phyloP scores from a whole-genome alignment of 768 basidiomycete species.

The Phanerochaete carnosa region DNA sequence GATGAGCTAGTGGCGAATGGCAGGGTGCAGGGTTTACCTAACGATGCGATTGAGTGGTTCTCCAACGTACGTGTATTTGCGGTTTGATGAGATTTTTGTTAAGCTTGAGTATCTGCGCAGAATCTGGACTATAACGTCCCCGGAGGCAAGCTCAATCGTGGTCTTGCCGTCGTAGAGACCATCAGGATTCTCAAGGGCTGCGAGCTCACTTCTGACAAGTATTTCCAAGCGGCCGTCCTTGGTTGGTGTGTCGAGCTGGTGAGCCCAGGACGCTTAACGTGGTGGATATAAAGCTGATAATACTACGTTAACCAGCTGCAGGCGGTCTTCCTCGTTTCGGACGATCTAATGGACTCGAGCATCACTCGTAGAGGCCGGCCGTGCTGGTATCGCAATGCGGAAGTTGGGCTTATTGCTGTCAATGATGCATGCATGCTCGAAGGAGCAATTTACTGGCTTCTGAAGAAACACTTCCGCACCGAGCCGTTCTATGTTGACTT shows the following conservation, averaged over 20 bases:
- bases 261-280: conserved; percentile 28
- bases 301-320: conserved; percentile 59
- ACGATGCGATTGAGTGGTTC: conserved; percentile 85
- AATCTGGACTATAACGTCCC: conserved; percentile 92
- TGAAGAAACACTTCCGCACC: conserved; percentile 81
- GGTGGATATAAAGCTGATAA: background rate
- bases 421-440: conserved; percentile 98
- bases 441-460: conserved; percentile 84
- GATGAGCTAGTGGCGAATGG: conserved; percentile 75
- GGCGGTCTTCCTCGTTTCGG: conserved; percentile 94
- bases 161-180: conserved; percentile 91
- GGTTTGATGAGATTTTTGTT: background rate
- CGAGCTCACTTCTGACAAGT: conserved; percentile 76
- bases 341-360: conserved; percentile 96
- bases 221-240: conserved; percentile 81
- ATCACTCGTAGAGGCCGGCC: conserved; percentile 93
- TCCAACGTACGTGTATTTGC: conserved; percentile 50
- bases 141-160: conserved; percentile 93
- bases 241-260: conserved; percentile 98
- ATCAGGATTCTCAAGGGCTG: conserved; percentile 82
- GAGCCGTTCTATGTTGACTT: conserved; percentile 86
- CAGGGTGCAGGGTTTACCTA: conserved; percentile 70
- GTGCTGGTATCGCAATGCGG: conserved; percentile 82
- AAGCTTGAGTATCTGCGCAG: conserved; percentile 34
- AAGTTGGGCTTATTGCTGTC: conserved; percentile 82